Evolutionary conservation across 768 basidiomycete species (phyloP), one percentile per base, ranked within the genome.

Genomic region (Hemileccinum rubropunctum): DNA sequence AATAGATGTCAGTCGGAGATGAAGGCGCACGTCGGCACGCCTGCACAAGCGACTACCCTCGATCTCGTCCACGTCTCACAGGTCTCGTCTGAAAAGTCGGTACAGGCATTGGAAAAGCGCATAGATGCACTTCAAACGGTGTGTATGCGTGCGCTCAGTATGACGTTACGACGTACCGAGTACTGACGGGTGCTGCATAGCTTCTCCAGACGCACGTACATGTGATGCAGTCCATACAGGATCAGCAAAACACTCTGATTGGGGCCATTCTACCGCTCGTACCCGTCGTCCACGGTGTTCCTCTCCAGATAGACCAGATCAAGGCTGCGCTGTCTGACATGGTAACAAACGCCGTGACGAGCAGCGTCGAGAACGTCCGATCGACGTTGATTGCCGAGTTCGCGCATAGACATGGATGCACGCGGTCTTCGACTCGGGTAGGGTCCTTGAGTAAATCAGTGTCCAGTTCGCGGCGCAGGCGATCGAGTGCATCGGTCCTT

Each of bases 1-100:
- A 84, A 83, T 56, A 74, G 83, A 57, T 79, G 76, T 52, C 86
- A 88, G 61, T 73, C 70, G 3, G 78, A 82, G 56, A 64, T 88
- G 26, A 82, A 82, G 57, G 77, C 76, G 30, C 69, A 78, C 37
- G 54, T 88, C 7, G 84, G 85, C 8, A 62, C 59, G 7, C 85
- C 84, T 1, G 77, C 78, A 0, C 86, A 88, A 64, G 60, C 61
- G 3, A 36, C 62, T 6, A 49, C 62, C 6, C 57, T 80, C 15
- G 76, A 75, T 21, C 58, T 68, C 7, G 50, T 78, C 15, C 72
- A 68, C 17, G 74, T 75, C 48, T 48, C 66, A 9, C 65, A 68
- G 71, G 73, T 47, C 41, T 81, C 46, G 68, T 71, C 50, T 47
- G 66, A 56, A 66, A 74, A 14, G 26, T 58, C 52, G 10, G 47